Conservation (phyloP, 1,284 basidiomycete species). For the Peniophora sp. region DNA sequence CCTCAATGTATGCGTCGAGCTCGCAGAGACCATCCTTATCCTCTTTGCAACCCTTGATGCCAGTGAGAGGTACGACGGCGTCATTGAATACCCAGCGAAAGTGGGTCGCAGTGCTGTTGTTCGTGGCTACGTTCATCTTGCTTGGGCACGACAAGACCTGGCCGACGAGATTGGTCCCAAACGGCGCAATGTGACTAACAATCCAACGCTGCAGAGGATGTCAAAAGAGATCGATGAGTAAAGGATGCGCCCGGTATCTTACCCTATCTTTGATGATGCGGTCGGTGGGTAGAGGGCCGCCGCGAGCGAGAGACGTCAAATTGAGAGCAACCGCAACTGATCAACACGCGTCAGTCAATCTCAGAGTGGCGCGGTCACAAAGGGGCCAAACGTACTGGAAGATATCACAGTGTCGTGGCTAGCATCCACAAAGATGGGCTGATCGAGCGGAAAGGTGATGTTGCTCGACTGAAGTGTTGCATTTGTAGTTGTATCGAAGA, state of each 20-base stretch:
- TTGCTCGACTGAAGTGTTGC: slow-evolving; percentile 42
- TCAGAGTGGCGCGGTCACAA: neutral
- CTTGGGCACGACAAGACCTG: slow-evolving; percentile 51
- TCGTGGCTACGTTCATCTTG: slow-evolving; percentile 11
- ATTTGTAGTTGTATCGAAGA: slow-evolving; percentile 49
- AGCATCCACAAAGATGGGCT: slow-evolving; percentile 51
- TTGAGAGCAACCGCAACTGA: slow-evolving; percentile 54
- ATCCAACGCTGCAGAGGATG: slow-evolving; percentile 5
- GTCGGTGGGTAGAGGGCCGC: slow-evolving; percentile 47
- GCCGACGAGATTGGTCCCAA: slow-evolving; percentile 49
- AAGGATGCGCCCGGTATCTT: slow-evolving; percentile 4
- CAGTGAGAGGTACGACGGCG: slow-evolving; percentile 56
- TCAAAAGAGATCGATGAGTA: neutral
- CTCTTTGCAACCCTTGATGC: slow-evolving; percentile 42
- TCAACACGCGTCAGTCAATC: neutral
- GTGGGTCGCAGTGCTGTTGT: slow-evolving; percentile 23
- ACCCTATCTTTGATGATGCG: slow-evolving; percentile 50
- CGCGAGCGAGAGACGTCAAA: slow-evolving; percentile 47
- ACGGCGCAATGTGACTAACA: slow-evolving; percentile 26
- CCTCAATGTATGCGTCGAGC: slow-evolving; percentile 41
- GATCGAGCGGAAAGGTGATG: slow-evolving; percentile 52
- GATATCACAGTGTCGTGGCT: slow-evolving; percentile 40
- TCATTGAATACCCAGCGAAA: slow-evolving; percentile 52
- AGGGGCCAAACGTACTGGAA: slow-evolving; percentile 21
- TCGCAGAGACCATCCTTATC: slow-evolving; percentile 51